Conservation (phyloP, 2,329 filamentous ascomycete species). For the Onygenales sp. region DNA sequence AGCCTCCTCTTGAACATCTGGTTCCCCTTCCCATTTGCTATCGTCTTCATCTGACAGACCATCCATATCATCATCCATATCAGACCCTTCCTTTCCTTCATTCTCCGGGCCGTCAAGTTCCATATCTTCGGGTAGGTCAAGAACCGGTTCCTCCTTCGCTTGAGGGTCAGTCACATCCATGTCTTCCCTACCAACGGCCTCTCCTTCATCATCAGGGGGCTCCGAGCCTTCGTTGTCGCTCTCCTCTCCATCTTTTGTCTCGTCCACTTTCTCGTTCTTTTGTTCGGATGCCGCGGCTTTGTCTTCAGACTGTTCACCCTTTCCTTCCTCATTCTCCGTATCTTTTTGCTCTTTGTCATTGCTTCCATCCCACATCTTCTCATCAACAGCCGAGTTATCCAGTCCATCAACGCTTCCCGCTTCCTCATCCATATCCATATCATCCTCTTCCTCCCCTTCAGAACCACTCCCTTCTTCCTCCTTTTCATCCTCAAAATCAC, state of each 20-base stretch:
- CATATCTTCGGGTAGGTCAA: slow-evolving; percentile 83
- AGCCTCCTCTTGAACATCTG: slow-evolving; percentile 21
- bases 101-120: slow-evolving; percentile 63
- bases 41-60: slow-evolving; percentile 36
- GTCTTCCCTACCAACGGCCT: slow-evolving; percentile 52
- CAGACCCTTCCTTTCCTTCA: slow-evolving; percentile 42
- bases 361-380: slow-evolving; percentile 95
- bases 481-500: slow-evolving; percentile 42
- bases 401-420: slow-evolving; percentile 84
- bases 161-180: slow-evolving; percentile 62
- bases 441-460: slow-evolving; percentile 52
- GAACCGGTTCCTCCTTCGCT: slow-evolving; percentile 67
- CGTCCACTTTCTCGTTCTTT: slow-evolving; percentile 43
- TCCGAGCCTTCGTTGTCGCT: slow-evolving; percentile 42
- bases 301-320: slow-evolving; percentile 46
- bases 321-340: slow-evolving; percentile 63
- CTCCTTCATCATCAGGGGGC: slow-evolving; percentile 47
- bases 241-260: slow-evolving; percentile 50
- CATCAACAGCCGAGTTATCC: slow-evolving; percentile 82
- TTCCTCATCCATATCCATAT: slow-evolving; percentile 75
- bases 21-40: slow-evolving; percentile 24
- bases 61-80: slow-evolving; percentile 38
- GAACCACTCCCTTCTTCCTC: slow-evolving; percentile 53
- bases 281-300: slow-evolving; percentile 53
- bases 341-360: slow-evolving; percentile 56